Base-by-base conservation (phyloP, 2,329 filamentous ascomycete genomes). In the Waltergamsia citrina region DNA sequence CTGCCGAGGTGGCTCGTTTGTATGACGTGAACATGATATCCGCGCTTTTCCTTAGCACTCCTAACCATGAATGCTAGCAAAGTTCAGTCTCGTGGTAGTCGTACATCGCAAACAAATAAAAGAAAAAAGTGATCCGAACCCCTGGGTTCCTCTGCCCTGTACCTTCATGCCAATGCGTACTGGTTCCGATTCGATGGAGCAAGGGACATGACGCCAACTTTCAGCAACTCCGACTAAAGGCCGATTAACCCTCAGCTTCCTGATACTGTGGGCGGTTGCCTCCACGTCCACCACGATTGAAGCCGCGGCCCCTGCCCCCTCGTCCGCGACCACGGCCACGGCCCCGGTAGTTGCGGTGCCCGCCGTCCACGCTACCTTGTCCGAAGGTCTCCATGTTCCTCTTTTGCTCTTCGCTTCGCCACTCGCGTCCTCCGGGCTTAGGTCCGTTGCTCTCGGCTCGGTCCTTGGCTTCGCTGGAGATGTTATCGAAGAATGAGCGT, bases 371-470 rank as follows among this genome's bases (percentile, higher is more conserved):
- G 46, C 87, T 95, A 34, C 88, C 88, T 56, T 96, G 88, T 7
- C 92, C 92, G 46, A 98, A 98, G 0, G 92, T 98, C 62, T 98
- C 92, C 52, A 98, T 84, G 54, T 96, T 96, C 63, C 86, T 87
- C 56, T 81, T 86, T 54, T 94, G 85, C 56, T 96, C 92, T 56
- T 96, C 87, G 25, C 79, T 81, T 35, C 92, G 79, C 78, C 92
- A 93, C 55, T 94, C 86, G 31, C 84, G 78, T 21, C 86, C 87
- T 37, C 82, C 81, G n/a, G 77, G 69, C 53, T 78, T 76, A 41
- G 76, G 71, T 5, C 71, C 71, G 27, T 67, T 68, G 25, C 78
- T 79, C 41, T 90, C 85, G 33, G 85, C 78, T 28, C 92, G 78
- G 44, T 98, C 92, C 57, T 84, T 93, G 41, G 85, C 74, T 54